Evolutionary conservation across 108 stramenopile genomes (phyloP), one percentile per base, ranked within the genome.

Genomic region (Conticribra weissflogii): DNA sequence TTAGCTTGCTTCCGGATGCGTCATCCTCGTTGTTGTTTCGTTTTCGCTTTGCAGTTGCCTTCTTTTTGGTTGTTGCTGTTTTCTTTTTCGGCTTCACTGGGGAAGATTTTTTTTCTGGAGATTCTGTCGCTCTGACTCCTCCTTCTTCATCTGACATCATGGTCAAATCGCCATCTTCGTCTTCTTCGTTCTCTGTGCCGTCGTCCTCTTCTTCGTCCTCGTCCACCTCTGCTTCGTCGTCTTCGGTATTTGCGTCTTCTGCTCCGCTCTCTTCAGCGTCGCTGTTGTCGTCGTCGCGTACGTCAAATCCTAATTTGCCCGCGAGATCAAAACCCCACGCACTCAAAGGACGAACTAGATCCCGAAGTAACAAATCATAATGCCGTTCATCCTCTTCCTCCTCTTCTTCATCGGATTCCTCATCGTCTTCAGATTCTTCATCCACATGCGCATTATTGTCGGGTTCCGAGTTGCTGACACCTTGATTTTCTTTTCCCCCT

Each of bases 271-370:
- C 63, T 3, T 70, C 70, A 3, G 70, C 67, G 0, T 79, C 70
- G 19, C 74, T 63, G 12, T 41, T 12, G 2, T 67, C 61, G 16
- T 70, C 66, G 22, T 63, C 74, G 15, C 33, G 8, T 21, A 71
- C 57, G 61, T 63, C 76, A 54, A 94, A 63, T n/a, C 84, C 89
- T 49, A 81, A 45, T 64, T 94, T 94, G 14, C 88, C 86, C 9
- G 81, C 74, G 21, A 94, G 54, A 65, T 85, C 66, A 56, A 94
- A 82, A 45, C 83, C 79, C 93, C 93, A 94, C 30, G 89, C 90
- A 57, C 86, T 83, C 64, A 94, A 61, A 24, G 93, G 93, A 49
- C 83, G 82, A 9, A 79, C 85, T 21, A 94, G 33, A 54, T 94
- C 93, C 47, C 86, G 76, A 24, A 94, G 70, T 44, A 81, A 56